Conservation (phyloP, 2,329 filamentous ascomycete genomes). For the Trichoderma arundinaceum region DNA sequence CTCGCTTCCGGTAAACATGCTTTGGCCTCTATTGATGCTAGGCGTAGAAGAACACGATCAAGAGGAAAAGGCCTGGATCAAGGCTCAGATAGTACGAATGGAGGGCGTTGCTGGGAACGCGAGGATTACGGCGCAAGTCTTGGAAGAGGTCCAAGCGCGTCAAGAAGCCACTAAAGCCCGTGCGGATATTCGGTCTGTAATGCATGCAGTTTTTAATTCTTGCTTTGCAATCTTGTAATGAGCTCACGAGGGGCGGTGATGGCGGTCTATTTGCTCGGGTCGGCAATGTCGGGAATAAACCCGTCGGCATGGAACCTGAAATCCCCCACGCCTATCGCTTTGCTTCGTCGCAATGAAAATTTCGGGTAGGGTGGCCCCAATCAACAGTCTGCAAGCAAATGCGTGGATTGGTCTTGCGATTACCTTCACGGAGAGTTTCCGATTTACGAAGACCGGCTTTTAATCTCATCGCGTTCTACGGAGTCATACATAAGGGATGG, state of each 20-base stretch:
- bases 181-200: slow-evolving; percentile 53
- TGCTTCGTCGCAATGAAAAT: neutral
- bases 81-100: slow-evolving; percentile 55
- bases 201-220: slow-evolving; percentile 56
- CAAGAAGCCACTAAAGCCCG: slow-evolving; percentile 46
- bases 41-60: slow-evolving; percentile 59
- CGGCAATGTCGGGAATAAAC: slow-evolving; percentile 14
- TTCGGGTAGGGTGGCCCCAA: neutral
- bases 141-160: slow-evolving; percentile 53
- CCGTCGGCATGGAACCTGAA: neutral
- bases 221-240: slow-evolving; percentile 58
- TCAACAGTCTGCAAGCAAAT: no score
- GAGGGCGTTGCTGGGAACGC: slow-evolving; percentile 53
- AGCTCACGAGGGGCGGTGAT: neutral
- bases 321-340: slow-evolving; percentile 2
- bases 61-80: slow-evolving; percentile 57
- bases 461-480: neutral
- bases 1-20: slow-evolving; percentile 59
- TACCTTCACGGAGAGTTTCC: neutral
- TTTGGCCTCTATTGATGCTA: slow-evolving; percentile 63
- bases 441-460: no score
- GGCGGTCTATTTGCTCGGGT: slow-evolving; percentile 17
- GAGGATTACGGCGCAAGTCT: slow-evolving; percentile 52
- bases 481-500: neutral
- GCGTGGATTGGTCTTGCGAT: neutral